Percentiles rank a stretch among this genome's conserved stretches.
Conservation (phyloP, 2,329 filamentous ascomycete genomes). For the Curvularia eragrostidis region DNA sequence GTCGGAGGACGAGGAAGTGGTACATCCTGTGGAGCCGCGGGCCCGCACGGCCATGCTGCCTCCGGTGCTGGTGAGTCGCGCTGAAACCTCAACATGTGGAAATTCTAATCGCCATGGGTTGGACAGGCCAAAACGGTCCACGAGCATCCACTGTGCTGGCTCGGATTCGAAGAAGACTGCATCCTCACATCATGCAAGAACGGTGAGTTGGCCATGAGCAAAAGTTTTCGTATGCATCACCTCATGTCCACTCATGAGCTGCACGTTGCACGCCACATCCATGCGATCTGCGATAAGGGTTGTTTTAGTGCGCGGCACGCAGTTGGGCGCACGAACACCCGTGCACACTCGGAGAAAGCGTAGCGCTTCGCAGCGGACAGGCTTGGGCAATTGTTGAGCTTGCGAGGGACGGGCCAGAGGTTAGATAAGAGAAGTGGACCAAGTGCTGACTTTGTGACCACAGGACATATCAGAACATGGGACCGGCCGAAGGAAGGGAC, state of each 20-base stretch:
- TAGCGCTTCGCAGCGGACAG: slow-evolving; percentile 13
- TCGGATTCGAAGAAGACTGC: slow-evolving; percentile 91
- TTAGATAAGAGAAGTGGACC: slow-evolving; percentile 32
- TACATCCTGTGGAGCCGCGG: slow-evolving; percentile 85
- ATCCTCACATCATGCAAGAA: slow-evolving; percentile 92
- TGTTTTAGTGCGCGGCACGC: slow-evolving; percentile 22
- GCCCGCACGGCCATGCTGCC: slow-evolving; percentile 84
- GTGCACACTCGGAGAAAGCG: slow-evolving; percentile 1
- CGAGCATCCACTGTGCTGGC: slow-evolving; percentile 84
- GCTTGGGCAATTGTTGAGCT: slow-evolving; percentile 24
- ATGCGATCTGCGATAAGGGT: slow-evolving; percentile 32
- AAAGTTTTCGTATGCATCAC: slow-evolving; percentile 21
- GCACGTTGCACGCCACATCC: slow-evolving; percentile 13
- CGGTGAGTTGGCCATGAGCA: slow-evolving; percentile 65
- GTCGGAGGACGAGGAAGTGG: slow-evolving; percentile 67
- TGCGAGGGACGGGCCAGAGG: slow-evolving; percentile 11
- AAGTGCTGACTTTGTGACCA: slow-evolving; percentile 19
- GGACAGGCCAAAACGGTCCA: slow-evolving; percentile 80
- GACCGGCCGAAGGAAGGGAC: slow-evolving; percentile 64
- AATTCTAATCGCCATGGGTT: slow-evolving; percentile 12
- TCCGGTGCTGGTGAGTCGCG: slow-evolving; percentile 77
- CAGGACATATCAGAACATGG: slow-evolving; percentile 80
- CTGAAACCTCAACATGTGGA: slow-evolving; percentile 6
- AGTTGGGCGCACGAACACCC: slow-evolving; percentile 39
- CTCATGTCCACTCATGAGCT: slow-evolving; percentile 13